Evolutionary conservation across 768 basidiomycete species (phyloP).

Genomic region (Mycena haematopus): DNA sequence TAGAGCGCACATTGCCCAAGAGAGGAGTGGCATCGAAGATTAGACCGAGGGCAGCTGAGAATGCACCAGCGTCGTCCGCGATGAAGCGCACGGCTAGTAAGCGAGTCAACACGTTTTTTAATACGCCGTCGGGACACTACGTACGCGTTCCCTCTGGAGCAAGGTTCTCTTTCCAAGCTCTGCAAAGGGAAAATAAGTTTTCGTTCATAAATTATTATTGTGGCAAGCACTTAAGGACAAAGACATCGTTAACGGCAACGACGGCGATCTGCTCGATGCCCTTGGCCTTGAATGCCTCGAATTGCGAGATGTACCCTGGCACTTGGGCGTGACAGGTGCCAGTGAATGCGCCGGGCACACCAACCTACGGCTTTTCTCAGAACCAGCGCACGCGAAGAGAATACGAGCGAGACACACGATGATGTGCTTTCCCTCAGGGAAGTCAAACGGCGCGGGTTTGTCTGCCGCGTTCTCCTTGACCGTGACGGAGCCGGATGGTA

Average conservation of each 20-base stretch:
- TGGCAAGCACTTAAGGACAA: constrained; percentile 61
- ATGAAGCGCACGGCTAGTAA: constrained; percentile 63
- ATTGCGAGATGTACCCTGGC: constrained; percentile 67
- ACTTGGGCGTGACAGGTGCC: constrained; percentile 72
- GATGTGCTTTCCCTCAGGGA: constrained; percentile 64
- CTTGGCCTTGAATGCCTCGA: constrained; percentile 76
- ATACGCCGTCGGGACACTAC: constrained; percentile 29
- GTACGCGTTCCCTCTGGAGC: constrained; percentile 62
- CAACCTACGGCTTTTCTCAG: constrained; percentile 51
- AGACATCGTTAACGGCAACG: constrained; percentile 80
- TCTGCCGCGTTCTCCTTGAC: constrained; percentile 68
- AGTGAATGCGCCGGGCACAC: constrained; percentile 81
- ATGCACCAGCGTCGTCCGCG: constrained; percentile 70
- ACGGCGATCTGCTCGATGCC: constrained; percentile 77
- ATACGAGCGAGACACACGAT: constrained; percentile 50
- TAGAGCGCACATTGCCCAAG: constrained; percentile 73
- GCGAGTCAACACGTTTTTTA: constrained; percentile 19
- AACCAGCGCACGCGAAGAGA: neutral
- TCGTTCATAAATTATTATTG: neutral
- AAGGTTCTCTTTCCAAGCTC: constrained; percentile 72
- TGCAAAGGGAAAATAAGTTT: constrained; percentile 34
- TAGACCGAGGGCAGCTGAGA: constrained; percentile 61
- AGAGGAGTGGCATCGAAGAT: constrained; percentile 65
- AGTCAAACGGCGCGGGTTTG: constrained; percentile 44
- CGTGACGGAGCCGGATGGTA: constrained; percentile 49